Evolutionary conservation across 1,284 basidiomycete genomes (phyloP).

Genomic region (Puccinia hordei): DNA sequence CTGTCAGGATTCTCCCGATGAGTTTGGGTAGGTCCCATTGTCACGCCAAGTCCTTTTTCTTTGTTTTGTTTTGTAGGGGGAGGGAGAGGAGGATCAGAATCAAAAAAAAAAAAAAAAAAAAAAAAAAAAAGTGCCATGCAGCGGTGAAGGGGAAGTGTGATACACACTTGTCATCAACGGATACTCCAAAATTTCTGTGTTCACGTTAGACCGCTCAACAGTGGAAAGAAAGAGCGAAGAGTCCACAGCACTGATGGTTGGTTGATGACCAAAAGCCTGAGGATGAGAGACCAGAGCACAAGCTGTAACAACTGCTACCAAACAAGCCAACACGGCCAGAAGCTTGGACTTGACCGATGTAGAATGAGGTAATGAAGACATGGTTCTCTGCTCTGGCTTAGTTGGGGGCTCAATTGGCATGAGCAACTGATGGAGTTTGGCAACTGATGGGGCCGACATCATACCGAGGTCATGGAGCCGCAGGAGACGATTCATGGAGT

Average conservation of each 20-base stretch:
- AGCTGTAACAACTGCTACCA: neutral
- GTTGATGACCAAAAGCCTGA: neutral
- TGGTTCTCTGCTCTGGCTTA: neutral
- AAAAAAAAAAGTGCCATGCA: neutral
- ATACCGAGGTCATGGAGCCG: conserved; percentile 14
- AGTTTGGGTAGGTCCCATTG: neutral
- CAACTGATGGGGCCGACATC: conserved; percentile 17
- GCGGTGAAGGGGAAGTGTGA: neutral
- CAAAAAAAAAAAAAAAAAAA: no score
- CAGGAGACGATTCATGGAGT: conserved; percentile 18
- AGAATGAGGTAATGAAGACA: no score
- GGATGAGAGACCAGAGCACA: neutral
- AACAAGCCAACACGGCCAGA: conserved; percentile 5
- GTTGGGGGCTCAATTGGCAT: neutral
- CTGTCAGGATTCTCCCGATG: neutral
- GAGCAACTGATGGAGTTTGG: conserved; percentile 15
- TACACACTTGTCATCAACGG: conserved; percentile 21
- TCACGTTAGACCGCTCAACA: neutral
- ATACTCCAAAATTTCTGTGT: neutral
- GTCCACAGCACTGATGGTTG: neutral
- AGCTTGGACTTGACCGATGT: neutral
- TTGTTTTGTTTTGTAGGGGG: neutral
- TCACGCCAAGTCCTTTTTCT: neutral
- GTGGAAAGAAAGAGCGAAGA: neutral
- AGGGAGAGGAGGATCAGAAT: neutral